Evolutionary conservation across 169 alveolate genomes (phyloP).

Genomic region (Neospora caninum): DNA sequence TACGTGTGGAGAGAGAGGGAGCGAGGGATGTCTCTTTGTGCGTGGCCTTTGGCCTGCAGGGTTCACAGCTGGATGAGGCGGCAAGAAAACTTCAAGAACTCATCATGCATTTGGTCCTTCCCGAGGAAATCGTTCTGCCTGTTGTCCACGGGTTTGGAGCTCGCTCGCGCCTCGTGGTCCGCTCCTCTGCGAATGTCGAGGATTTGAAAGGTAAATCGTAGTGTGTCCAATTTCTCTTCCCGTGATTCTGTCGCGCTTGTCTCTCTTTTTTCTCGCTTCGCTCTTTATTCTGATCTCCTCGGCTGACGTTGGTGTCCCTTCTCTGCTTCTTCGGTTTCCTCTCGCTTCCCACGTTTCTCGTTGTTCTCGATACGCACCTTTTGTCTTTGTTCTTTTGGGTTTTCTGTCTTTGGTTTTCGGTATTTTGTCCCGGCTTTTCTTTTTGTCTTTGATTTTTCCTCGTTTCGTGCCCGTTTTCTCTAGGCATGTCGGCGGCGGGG

Average conservation of each 20-base stretch:
- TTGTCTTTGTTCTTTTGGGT: too few relatives aligned
- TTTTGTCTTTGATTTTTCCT: too few relatives aligned
- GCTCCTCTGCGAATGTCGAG: constrained; percentile 61
- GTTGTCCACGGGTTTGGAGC: constrained; percentile 27
- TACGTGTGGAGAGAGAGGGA: neutral
- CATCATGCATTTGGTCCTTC: constrained; percentile 15
- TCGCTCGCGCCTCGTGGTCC: constrained; percentile 49
- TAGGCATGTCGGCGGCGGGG: constrained; percentile 60
- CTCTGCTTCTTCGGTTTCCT: neutral
- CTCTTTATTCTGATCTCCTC: too few relatives aligned
- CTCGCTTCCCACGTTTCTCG: too few relatives aligned
- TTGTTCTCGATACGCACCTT: too few relatives aligned
- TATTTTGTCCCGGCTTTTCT: too few relatives aligned
- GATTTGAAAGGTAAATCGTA: constrained; percentile 32
- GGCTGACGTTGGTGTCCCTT: too few relatives aligned
- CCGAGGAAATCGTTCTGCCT: neutral
- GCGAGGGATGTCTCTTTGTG: too few relatives aligned
- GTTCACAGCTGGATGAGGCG: constrained; percentile 32
- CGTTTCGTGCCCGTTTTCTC: neutral
- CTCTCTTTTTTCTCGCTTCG: too few relatives aligned
- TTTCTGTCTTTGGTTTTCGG: too few relatives aligned
- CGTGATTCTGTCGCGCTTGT: too few relatives aligned
- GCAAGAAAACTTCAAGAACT: constrained; percentile 23
- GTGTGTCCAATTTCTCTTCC: neutral
- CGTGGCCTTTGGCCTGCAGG: neutral